These are phyloP conservation scores for Citrus hindsii DNA, from an alignment of 345 rosid species.

Conservation along the genomic window DNA sequence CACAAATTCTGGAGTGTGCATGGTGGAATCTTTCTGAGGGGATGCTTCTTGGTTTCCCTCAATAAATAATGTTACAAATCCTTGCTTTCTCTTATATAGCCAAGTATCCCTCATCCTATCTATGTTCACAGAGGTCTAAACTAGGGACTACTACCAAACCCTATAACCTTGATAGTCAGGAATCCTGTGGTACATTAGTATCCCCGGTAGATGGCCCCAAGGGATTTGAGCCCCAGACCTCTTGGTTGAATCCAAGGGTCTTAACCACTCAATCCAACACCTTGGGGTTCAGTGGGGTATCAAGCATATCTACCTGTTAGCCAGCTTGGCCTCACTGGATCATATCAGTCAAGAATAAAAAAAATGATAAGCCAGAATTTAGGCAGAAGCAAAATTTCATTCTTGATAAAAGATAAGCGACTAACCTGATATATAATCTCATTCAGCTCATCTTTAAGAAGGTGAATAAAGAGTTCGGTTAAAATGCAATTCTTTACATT, in stretches of 20 bases:
- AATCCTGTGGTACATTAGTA: not conserved
- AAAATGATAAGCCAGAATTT: not conserved
- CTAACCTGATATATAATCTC: conserved; percentile 88
- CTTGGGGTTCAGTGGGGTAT: not conserved
- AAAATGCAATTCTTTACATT: conserved; percentile 65
- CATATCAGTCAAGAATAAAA: not conserved
- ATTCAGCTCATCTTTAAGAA: conserved; percentile 91
- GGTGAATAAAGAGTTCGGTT: conserved; percentile 77
- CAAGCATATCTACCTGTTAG: not conserved
- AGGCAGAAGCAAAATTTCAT: not conserved
- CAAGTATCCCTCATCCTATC: not conserved
- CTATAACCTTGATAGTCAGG: not conserved
- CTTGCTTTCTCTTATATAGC: not conserved
- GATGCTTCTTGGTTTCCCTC: not conserved
- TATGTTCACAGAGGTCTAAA: not conserved
- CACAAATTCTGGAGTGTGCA: not conserved
- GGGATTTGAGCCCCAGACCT: not conserved
- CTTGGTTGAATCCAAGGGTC: not conserved
- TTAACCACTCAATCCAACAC: not conserved
- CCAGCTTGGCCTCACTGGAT: not conserved
- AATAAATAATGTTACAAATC: not conserved
- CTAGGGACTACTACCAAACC: not conserved
- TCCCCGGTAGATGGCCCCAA: not conserved
- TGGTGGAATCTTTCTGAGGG: not conserved
- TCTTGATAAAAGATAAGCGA: conserved; percentile 10